Percentiles rank a stretch among this genome's conserved stretches.
Evolutionary conservation across 2,329 filamentous ascomycete genomes (phyloP).

Genomic region (Cryphonectria nitschkei): DNA sequence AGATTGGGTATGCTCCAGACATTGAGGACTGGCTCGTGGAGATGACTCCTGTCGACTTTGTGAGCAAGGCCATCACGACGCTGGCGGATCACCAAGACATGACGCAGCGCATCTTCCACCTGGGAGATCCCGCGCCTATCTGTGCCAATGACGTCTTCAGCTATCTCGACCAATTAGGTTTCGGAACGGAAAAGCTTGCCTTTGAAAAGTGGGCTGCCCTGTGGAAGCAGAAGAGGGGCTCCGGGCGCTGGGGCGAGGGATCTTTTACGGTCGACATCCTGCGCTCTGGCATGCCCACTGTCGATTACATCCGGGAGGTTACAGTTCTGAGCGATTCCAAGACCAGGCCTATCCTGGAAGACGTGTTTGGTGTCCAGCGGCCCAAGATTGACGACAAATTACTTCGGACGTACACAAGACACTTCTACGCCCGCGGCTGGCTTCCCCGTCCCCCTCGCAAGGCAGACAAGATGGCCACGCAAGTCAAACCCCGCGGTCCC

Average conservation of each 20-base stretch:
- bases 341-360: constrained; percentile 62
- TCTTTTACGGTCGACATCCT: constrained; percentile 80
- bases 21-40: constrained; percentile 77
- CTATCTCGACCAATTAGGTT: constrained; percentile 68
- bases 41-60: constrained; percentile 85
- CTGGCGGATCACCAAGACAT: constrained; percentile 66
- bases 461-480: constrained; percentile 35
- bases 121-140: constrained; percentile 74
- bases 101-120: constrained; percentile 70
- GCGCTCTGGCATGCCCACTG: constrained; percentile 77
- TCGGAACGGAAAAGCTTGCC: constrained; percentile 65
- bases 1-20: constrained; percentile 70
- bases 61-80: constrained; percentile 73
- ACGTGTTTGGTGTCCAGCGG: constrained; percentile 57
- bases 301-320: constrained; percentile 71
- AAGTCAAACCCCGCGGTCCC: constrained; percentile 54
- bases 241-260: constrained; percentile 67
- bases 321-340: constrained; percentile 74
- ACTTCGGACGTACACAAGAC: constrained; percentile 77
- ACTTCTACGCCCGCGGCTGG: constrained; percentile 83
- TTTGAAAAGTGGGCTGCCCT: constrained; percentile 77
- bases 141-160: constrained; percentile 68
- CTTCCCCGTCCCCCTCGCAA: constrained; percentile 64
- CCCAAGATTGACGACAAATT: constrained; percentile 71
- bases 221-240: constrained; percentile 73